Conservation (phyloP, 768 basidiomycete genomes). For the Boletus pseudopeckii region DNA sequence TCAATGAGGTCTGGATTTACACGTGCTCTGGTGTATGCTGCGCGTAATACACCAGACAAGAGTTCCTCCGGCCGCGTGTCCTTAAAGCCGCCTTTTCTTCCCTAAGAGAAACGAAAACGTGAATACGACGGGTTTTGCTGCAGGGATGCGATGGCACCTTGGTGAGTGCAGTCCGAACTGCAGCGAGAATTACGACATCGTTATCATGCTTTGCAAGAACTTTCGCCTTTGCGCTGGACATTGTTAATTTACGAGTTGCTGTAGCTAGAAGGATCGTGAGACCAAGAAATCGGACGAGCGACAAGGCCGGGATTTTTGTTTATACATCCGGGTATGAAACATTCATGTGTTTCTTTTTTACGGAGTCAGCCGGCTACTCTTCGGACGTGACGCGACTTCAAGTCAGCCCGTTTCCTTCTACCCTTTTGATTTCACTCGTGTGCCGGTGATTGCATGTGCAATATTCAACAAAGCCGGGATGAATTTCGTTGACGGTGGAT, state of each 20-base stretch:
- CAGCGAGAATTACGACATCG: constrained; percentile 88
- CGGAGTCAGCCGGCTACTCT: not conserved
- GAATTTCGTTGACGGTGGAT: not conserved
- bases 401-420: not conserved
- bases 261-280: no score
- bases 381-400: not conserved
- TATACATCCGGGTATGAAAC: constrained; percentile 16
- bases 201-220: constrained; percentile 71
- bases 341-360: constrained; percentile 26
- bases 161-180: constrained; percentile 88
- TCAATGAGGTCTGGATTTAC: constrained; percentile 83
- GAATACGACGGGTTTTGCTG: not conserved
- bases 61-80: constrained; percentile 83
- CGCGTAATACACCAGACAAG: constrained; percentile 71
- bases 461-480: not conserved
- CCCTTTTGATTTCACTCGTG: not conserved
- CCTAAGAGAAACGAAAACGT: constrained; percentile 39
- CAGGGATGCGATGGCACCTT: constrained; percentile 49
- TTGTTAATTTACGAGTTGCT: constrained; percentile 7
- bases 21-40: constrained; percentile 61
- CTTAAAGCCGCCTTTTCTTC: constrained; percentile 86
- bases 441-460: not conserved
- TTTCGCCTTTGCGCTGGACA: constrained; percentile 46
- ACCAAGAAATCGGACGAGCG: not conserved
- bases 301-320: constrained; percentile 1